phyloP scores from a whole-genome alignment of 2,329 filamentous ascomycete species.

The Coniochaeta pulveracea region DNA sequence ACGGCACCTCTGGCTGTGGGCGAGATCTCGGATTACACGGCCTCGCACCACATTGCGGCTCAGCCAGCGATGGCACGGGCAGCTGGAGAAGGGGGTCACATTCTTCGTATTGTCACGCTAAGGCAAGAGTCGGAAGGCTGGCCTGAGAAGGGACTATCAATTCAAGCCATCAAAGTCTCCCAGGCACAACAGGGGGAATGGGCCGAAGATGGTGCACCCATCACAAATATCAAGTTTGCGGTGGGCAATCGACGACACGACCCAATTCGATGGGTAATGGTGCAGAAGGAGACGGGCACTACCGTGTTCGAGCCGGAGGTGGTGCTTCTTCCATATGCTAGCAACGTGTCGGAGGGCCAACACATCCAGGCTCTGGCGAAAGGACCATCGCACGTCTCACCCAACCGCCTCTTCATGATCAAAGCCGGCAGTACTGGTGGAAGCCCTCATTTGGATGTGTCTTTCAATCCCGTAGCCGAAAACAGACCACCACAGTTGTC shows the following conservation, averaged over 20 bases:
- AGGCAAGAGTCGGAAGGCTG: conserved; percentile 43
- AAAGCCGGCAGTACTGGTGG: conserved; percentile 39
- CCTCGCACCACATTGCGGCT: conserved; percentile 9
- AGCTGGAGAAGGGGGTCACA: conserved; percentile 45
- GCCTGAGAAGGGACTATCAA: conserved; percentile 29
- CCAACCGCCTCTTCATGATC: conserved; percentile 44
- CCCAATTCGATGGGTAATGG: conserved; percentile 37
- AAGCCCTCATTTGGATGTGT: conserved; percentile 46
- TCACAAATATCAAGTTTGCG: conserved; percentile 38
- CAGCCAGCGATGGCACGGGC: conserved; percentile 32
- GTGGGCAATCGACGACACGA: conserved; percentile 23
- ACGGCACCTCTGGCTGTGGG: conserved; percentile 45
- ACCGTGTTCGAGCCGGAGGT: conserved; percentile 40
- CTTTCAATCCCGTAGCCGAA: conserved; percentile 45
- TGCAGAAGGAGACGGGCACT: conserved; percentile 40
- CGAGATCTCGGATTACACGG: conserved; percentile 31
- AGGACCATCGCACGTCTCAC: conserved; percentile 38
- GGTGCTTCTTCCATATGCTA: conserved; percentile 19
- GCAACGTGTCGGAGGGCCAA: conserved; percentile 5
- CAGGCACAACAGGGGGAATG: conserved; percentile 36
- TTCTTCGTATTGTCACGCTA: conserved; percentile 42
- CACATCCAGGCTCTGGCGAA: conserved; percentile 11
- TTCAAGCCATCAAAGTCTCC: conserved; percentile 35
- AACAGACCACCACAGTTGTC: conserved; percentile 49
- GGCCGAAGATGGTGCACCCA: conserved; percentile 38